These are phyloP conservation scores for Xanthoconium stramineum DNA, from an alignment of 768 basidiomycete genomes.

Conservation along the genomic window DNA sequence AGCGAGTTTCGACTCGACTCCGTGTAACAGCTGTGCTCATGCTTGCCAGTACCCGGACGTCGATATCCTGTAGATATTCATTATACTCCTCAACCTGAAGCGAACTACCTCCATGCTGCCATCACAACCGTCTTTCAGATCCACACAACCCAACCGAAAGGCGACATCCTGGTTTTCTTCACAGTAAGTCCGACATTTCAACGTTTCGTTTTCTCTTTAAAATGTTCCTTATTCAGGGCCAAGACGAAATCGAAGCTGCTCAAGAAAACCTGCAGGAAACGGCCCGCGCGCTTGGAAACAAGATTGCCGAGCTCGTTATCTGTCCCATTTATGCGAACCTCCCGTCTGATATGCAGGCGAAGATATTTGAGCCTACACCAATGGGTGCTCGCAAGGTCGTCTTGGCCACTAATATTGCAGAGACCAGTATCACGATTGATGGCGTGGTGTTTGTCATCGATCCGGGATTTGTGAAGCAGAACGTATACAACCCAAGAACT, in stretches of 20 bases:
- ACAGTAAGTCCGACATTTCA: conserved; percentile 53
- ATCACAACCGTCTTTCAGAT: conserved; percentile 99
- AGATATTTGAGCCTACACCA: conserved; percentile 99
- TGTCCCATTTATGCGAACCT: conserved; percentile 99
- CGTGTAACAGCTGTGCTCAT: conserved; percentile 2
- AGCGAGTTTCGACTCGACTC: conserved; percentile 23
- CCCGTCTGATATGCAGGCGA: conserved; percentile 99
- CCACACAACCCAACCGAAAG: conserved; percentile 96
- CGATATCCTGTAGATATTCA: conserved; percentile 98
- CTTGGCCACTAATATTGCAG: conserved; percentile 98
- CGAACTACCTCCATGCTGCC: conserved; percentile 97
- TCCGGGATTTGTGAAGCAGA: conserved; percentile 99
- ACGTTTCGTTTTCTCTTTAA: not conserved
- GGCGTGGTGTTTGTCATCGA: conserved; percentile 99
- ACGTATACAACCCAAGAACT: conserved; percentile 96
- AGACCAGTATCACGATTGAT: conserved; percentile 98
- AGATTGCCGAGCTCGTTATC: conserved; percentile 89
- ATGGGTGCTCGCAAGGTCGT: conserved; percentile 97
- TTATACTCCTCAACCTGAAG: conserved; percentile 98
- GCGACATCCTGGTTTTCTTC: conserved; percentile 96
- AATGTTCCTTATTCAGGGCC: conserved; percentile 50
- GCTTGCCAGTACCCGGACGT: conserved; percentile 80
- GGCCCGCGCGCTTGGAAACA: conserved; percentile 90
- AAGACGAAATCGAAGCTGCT: conserved; percentile 98
- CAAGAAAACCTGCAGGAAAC: conserved; percentile 97